Conservation (phyloP, 257 asterid species). For the Przewalskia tangutica region DNA sequence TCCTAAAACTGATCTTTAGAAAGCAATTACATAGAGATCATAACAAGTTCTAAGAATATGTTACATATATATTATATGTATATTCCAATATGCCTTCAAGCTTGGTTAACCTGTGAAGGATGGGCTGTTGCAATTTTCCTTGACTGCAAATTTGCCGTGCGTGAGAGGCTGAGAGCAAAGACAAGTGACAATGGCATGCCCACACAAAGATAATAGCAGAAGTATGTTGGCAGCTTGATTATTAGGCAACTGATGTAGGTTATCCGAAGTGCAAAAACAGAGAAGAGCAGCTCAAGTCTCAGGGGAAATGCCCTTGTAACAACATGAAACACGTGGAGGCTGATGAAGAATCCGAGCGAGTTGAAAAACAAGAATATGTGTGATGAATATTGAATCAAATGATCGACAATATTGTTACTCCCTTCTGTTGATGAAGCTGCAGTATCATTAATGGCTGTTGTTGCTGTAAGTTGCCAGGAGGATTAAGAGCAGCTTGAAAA, state of each 20-base stretch:
- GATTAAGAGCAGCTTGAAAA: constrained; percentile 48
- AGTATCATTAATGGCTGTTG: constrained; percentile 4
- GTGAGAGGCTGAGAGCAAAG: neutral
- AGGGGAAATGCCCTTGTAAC: constrained; percentile 28
- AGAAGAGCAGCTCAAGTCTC: constrained; percentile 26
- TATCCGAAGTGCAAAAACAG: constrained; percentile 14
- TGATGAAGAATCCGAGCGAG: constrained; percentile 37
- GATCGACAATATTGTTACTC: neutral
- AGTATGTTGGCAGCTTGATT: neutral
- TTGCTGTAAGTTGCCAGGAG: constrained; percentile 56
- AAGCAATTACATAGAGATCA: neutral
- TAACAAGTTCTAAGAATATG: neutral
- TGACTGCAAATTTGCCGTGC: neutral
- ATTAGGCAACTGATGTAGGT: constrained; percentile 23
- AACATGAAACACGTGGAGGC: constrained; percentile 28
- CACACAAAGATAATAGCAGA: neutral
- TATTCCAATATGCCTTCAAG: neutral
- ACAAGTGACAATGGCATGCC: neutral
- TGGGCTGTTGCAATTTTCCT: neutral
- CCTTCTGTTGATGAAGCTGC: too few species aligned
- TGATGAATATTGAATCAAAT: neutral
- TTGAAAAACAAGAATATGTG: constrained; percentile 20
- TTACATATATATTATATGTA: too few species aligned
- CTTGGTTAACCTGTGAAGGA: neutral
- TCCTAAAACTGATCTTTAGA: neutral